Base-by-base conservation (phyloP, 768 basidiomycete genomes). In the Hemileccinum rubropunctum region DNA sequence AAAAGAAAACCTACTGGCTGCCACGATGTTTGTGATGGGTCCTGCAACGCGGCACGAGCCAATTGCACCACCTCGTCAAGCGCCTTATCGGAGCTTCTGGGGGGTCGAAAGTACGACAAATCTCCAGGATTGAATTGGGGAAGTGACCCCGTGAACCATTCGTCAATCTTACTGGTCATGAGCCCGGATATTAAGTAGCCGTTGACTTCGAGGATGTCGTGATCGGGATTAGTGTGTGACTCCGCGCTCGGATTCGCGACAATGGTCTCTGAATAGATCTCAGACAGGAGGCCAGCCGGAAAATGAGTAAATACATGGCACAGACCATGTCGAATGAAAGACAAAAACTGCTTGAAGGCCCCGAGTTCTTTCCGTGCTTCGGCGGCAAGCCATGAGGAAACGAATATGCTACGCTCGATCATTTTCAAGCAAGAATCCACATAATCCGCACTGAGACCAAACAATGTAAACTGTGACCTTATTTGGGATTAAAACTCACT, bases 201-300 rank as follows among this genome's bases (percentile, higher is more conserved):
- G 64, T 88, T 88, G 45, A 88, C 89, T 73, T 90, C 86, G 45
- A 91, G 73, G 53, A 85, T 76, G 66, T 92, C 90, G 62, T 89
- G 62, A 81, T 48, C 81, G 43, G 75, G 71, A 47, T 69, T 67
- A 53, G 71, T 58, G 41, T 71, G 76, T 43, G 71, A 66, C 44
- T 88, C 87, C 53, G 70, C 73, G 41, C 74, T 65, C 32, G 79
- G 69, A 60, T 81, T 83, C 50, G 75, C 71, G 49, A 77, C 76
- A 48, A 70, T 66, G 42, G 77, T 79, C 67, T 76, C 78, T 77
- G 59, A 47, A 51, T 28, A 54, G 55, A 56, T 48, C 42, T 56
- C 54, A 58, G 52, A 52, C 51, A 50, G 53, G 53, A 47, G 50
- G 45, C 44, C 39, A n/a, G 42, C 41, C 32, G 33, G 27, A 45